These are phyloP conservation scores for Coemansia sp. DNA, from an alignment of 192 early-diverging fungal genomes.

Conservation along the genomic window DNA sequence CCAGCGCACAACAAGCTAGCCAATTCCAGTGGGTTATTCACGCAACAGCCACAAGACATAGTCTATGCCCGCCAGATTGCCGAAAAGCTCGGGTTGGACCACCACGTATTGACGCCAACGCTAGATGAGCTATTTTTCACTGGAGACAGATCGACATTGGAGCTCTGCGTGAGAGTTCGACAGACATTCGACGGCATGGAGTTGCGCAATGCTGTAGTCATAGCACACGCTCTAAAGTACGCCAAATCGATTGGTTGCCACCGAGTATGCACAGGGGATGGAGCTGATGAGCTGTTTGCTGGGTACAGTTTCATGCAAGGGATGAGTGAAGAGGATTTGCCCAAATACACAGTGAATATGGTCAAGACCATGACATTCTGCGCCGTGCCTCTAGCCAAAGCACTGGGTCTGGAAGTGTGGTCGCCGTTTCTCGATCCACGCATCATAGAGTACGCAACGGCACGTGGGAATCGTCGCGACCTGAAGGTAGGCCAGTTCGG, in stretches of 20 bases:
- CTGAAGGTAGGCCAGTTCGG: constrained; percentile 48
- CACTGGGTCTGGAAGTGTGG: constrained; percentile 40
- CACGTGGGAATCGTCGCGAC: constrained; percentile 26
- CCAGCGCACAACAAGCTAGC: constrained; percentile 11
- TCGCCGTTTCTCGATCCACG: constrained; percentile 60
- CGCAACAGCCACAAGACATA: constrained; percentile 54
- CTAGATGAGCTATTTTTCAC: constrained; percentile 30
- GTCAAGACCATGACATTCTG: constrained; percentile 55
- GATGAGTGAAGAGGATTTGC: constrained; percentile 52
- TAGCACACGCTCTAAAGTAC: constrained; percentile 54
- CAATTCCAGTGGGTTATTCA: constrained; percentile 16
- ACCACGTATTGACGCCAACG: constrained; percentile 52
- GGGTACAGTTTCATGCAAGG: constrained; percentile 63
- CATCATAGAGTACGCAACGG: constrained; percentile 55
- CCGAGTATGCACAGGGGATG: constrained; percentile 62
- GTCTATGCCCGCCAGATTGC: constrained; percentile 57
- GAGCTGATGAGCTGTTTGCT: constrained; percentile 71
- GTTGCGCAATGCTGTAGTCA: constrained; percentile 61
- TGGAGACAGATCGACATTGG: constrained; percentile 40
- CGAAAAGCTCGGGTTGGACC: constrained; percentile 36
- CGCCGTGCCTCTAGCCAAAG: constrained; percentile 52
- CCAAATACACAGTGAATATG: constrained; percentile 54
- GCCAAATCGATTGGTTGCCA: constrained; percentile 51
- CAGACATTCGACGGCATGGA: constrained; percentile 73
- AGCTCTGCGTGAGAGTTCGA: constrained; percentile 55